Conservation (phyloP, 768 basidiomycete species). For the Sarcodon sp. region DNA sequence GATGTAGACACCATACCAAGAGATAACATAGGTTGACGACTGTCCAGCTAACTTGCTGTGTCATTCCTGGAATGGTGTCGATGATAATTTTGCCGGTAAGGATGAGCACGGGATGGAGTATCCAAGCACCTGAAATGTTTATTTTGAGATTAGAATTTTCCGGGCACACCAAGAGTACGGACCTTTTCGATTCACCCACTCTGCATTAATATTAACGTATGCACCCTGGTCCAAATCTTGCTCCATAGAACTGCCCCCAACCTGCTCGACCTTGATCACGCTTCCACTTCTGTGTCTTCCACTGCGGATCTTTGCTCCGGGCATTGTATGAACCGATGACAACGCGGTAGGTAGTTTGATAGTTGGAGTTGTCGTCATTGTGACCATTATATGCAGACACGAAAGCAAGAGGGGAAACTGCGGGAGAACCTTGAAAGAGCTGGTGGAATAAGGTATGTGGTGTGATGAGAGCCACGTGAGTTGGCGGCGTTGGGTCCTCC, state of each 20-base stretch:
- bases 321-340: not conserved
- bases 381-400: not conserved
- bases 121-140: slow-evolving; percentile 71
- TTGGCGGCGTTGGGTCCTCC: not conserved
- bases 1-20: slow-evolving; percentile 42
- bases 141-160: not conserved
- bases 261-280: slow-evolving; percentile 77
- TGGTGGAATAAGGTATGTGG: not conserved
- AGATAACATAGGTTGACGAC: slow-evolving; percentile 86
- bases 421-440: not conserved
- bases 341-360: not conserved
- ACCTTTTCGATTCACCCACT: slow-evolving; percentile 95
- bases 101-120: slow-evolving; percentile 93
- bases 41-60: slow-evolving; percentile 92
- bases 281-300: slow-evolving; percentile 36
- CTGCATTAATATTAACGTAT: slow-evolving; percentile 77
- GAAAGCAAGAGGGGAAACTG: not conserved
- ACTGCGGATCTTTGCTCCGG: slow-evolving; percentile 4
- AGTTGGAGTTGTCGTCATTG: not conserved
- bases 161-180: slow-evolving; percentile 5
- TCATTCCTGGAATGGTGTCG: slow-evolving; percentile 90
- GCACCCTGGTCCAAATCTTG: slow-evolving; percentile 69
- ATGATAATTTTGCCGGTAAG: slow-evolving; percentile 82
- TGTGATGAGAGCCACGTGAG: not conserved
- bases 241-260: slow-evolving; percentile 59